Conservation (phyloP, 2,329 filamentous ascomycete genomes). For the Tolypocladium paradoxum region DNA sequence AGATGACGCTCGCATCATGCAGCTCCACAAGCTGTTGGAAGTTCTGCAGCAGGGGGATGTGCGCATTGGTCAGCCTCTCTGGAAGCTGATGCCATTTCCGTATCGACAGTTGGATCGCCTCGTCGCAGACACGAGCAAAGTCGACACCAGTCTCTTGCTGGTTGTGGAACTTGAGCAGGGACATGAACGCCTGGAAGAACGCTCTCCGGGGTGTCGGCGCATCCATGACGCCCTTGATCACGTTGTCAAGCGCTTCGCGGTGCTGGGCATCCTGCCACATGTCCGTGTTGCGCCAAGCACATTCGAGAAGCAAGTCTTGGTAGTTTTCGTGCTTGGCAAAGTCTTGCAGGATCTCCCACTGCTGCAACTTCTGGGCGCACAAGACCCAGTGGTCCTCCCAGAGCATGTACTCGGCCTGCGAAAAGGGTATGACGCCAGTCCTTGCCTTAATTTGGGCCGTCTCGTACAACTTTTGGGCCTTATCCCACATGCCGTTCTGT, state of each 20-base stretch:
- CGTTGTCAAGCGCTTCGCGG: conserved; percentile 78
- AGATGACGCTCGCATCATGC: conserved; percentile 95
- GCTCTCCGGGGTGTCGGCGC: conserved; percentile 85
- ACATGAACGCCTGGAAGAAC: conserved; percentile 99
- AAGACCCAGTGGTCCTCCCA: conserved; percentile 99
- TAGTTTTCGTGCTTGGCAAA: conserved; percentile 99
- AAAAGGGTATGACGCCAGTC: conserved; percentile 92
- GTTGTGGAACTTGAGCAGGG: conserved; percentile 84
- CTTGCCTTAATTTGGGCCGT: conserved; percentile 93
- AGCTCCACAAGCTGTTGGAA: conserved; percentile 97
- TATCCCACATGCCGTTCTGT: conserved; percentile 99
- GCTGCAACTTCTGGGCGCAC: conserved; percentile 94
- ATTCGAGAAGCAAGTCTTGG: conserved; percentile 89
- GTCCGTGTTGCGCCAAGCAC: conserved; percentile 90
- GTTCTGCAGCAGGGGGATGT: conserved; percentile 89
- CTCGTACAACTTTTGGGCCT: conserved; percentile 94
- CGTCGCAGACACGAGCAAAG: conserved; percentile 85
- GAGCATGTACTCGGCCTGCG: conserved; percentile 92
- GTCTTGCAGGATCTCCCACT: conserved; percentile 96
- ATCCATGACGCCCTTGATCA: conserved; percentile 96
- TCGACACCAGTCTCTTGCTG: conserved; percentile 71
- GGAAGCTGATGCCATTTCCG: conserved; percentile 99
- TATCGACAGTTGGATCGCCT: conserved; percentile 94
- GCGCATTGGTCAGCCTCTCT: conserved; percentile 82
- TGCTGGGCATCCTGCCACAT: conserved; percentile 85